These are phyloP conservation scores for Verticillium klebahnii DNA, from an alignment of 2,329 filamentous ascomycete species.

Conservation along the genomic window DNA sequence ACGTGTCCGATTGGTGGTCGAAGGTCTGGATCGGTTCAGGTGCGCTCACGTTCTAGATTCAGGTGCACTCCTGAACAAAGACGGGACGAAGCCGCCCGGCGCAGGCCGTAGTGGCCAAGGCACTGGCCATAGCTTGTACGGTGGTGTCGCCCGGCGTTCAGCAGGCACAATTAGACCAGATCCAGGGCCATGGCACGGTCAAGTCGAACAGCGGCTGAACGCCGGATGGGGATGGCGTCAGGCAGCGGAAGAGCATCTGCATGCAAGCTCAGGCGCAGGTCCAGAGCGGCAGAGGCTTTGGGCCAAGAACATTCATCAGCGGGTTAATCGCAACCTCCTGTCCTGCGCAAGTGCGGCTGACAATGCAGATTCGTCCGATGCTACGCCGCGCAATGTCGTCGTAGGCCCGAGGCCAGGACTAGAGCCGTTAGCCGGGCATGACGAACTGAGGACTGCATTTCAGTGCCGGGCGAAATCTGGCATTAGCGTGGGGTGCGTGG, in stretches of 20 bases:
- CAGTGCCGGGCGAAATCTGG: neutral
- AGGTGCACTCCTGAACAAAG: neutral
- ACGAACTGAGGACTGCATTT: neutral
- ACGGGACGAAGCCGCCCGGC: neutral
- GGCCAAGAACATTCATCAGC: neutral
- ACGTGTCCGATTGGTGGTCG: neutral
- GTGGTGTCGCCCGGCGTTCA: neutral
- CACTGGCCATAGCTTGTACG: neutral
- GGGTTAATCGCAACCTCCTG: neutral
- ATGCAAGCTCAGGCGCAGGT: neutral
- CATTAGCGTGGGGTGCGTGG: neutral
- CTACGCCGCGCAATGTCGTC: neutral
- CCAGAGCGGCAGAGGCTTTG: neutral
- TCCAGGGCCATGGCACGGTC: neutral
- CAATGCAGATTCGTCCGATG: neutral
- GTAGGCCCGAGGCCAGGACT: neutral
- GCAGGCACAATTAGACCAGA: neutral
- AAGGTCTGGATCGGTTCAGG: neutral
- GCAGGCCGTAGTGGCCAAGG: neutral
- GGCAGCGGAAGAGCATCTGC: neutral
- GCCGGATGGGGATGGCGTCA: neutral
- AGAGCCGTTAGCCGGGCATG: neutral
- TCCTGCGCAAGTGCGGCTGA: neutral
- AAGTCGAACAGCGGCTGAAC: neutral
- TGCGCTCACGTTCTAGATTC: neutral